These are phyloP conservation scores for Sphagnurus paluster DNA, from an alignment of 1,284 basidiomycete genomes.

Conservation along the genomic window DNA sequence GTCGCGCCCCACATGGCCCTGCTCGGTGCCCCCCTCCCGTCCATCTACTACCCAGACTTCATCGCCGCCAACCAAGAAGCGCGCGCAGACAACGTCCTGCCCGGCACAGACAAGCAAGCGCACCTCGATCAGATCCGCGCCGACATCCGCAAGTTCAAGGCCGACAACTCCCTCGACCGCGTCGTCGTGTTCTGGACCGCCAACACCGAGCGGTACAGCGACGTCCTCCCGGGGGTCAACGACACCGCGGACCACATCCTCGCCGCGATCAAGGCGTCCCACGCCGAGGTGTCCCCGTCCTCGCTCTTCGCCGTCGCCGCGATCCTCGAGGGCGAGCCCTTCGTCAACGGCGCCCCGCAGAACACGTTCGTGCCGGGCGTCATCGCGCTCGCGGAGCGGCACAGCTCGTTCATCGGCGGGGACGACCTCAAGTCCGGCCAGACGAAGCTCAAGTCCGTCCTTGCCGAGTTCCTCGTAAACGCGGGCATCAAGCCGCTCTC, in stretches of 20 bases:
- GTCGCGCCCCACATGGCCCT: conserved; percentile 84
- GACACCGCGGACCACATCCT: conserved; percentile 93
- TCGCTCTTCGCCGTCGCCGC: conserved; percentile 95
- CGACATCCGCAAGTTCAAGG: conserved; percentile 95
- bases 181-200: conserved; percentile 97
- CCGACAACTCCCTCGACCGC: conserved; percentile 80
- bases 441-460: conserved; percentile 93
- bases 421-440: conserved; percentile 97
- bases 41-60: conserved; percentile 95
- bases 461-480: conserved; percentile 98
- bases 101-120: conserved; percentile 84
- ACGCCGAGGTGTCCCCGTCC: conserved; percentile 93
- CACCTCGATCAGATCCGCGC: conserved; percentile 92
- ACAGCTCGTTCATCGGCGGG: conserved; percentile 93
- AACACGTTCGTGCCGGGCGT: conserved; percentile 99
- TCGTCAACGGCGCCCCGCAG: conserved; percentile 98
- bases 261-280: conserved; percentile 79
- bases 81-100: conserved; percentile 91
- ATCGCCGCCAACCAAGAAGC: conserved; percentile 98
- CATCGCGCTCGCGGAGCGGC: conserved; percentile 88
- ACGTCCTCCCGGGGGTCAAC: conserved; percentile 93
- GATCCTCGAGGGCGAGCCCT: conserved; percentile 93
- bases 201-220: conserved; percentile 98
- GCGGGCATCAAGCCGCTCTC: conserved; percentile 98
- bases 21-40: conserved; percentile 86